Evolutionary conservation across 805 yeast genomes (phyloP).

Genomic region (Teunomyces cretensis): DNA sequence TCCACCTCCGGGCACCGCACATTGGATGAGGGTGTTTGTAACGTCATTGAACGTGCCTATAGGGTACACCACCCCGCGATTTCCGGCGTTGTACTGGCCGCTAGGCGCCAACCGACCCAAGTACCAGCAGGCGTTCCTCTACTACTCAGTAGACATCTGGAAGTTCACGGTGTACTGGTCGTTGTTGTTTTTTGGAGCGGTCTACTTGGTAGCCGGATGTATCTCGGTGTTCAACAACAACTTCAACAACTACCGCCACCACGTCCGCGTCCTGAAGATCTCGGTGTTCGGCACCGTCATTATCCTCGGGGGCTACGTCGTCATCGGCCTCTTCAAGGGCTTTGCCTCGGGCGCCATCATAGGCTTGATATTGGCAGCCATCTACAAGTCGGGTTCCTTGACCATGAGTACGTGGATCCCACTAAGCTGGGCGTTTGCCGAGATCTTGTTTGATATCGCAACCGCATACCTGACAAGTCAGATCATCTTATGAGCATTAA

Average conservation of each 20-base stretch:
- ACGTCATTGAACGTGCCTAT: conserved; percentile 64
- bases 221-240: conserved; percentile 45
- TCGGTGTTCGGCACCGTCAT: conserved; percentile 28
- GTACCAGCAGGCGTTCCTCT: conserved; percentile 57
- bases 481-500: conserved; percentile 8
- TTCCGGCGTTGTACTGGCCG: conserved; percentile 84
- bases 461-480: conserved; percentile 62
- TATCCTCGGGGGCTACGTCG: conserved; percentile 47
- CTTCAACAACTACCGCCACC: conserved; percentile 19
- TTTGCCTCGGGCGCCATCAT: conserved; percentile 70
- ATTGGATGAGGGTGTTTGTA: conserved; percentile 27
- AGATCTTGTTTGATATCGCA: conserved; percentile 63
- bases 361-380: conserved; percentile 72
- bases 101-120: conserved; percentile 34
- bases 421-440: conserved; percentile 71
- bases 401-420: conserved; percentile 97
- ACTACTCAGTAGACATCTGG: conserved; percentile 75
- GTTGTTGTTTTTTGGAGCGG: conserved; percentile 59
- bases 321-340: conserved; percentile 63
- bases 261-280: conserved; percentile 9
- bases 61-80: conserved; percentile 75
- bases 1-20: neutral
- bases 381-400: conserved; percentile 77
- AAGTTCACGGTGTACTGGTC: conserved; percentile 81
- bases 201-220: conserved; percentile 64